These are phyloP conservation scores for Podospora pseudopauciseta DNA, from an alignment of 495 filamentous ascomycete genomes.

Conservation along the genomic window DNA sequence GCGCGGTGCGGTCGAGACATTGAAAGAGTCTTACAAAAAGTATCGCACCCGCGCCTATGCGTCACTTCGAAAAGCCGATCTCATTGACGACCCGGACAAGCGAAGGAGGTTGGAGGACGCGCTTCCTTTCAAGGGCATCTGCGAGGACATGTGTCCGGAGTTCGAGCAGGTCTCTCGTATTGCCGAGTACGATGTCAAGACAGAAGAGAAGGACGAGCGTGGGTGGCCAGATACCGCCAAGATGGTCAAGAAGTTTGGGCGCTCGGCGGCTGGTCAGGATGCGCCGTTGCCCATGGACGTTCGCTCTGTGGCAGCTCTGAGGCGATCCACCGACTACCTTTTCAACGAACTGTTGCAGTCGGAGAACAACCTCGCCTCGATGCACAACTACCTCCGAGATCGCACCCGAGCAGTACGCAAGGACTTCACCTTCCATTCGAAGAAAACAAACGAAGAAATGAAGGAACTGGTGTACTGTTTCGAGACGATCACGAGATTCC, in stretches of 20 bases:
- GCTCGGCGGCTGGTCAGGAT: constrained; percentile 89
- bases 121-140: constrained; percentile 83
- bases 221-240: constrained; percentile 35
- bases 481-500: constrained; percentile 86
- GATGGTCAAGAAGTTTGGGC: constrained; percentile 79
- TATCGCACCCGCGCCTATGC: constrained; percentile 65
- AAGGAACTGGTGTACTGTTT: constrained; percentile 76
- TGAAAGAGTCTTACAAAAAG: constrained; percentile 53
- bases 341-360: constrained; percentile 68
- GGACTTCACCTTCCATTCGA: constrained; percentile 87
- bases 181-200: constrained; percentile 56
- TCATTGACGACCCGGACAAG: constrained; percentile 87
- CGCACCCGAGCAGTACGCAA: constrained; percentile 86
- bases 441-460: constrained; percentile 53
- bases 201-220: constrained; percentile 47
- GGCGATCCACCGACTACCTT: constrained; percentile 77
- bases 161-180: constrained; percentile 81
- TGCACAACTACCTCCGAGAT: constrained; percentile 92
- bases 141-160: constrained; percentile 90
- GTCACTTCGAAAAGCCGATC: constrained; percentile 65
- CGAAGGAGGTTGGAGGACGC: constrained; percentile 76
- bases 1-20: constrained; percentile 39
- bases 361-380: constrained; percentile 57
- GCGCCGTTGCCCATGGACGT: constrained; percentile 90
- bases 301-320: constrained; percentile 70